Evolutionary conservation across 345 rosid species (phyloP), one percentile per base, ranked within the genome.

Genomic region (Iberis pinnata): DNA sequence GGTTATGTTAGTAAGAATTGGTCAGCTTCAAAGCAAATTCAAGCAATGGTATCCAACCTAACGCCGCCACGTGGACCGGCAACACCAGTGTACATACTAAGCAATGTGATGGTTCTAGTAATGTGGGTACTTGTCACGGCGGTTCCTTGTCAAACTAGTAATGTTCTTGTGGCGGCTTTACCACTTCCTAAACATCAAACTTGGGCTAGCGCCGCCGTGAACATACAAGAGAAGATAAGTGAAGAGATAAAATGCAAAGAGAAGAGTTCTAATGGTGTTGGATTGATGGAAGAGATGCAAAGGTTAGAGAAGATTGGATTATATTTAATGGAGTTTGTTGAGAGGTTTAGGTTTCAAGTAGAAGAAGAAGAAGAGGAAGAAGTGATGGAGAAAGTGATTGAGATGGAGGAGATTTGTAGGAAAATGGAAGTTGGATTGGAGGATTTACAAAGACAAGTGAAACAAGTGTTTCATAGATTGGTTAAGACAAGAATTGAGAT

Each of bases 191-290:
- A 78, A 61, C 89, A 93, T 12, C 53, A 79, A 53, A 60, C 18
- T 10, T 93, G 99, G 95, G 95, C 95, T 2, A 79, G 79, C 6
- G 60, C 81, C 29, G 61, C 86, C 33, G 68, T 70, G 4, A 74
- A 48, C n/a, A 57, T 93, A 26, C 86, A 78, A 36, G 97, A 93
- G 68, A 88, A 76, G 73, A 72, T 93, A 9, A 81, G 82, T 4
- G 99, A 86, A 37, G 99, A 88, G 65, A 76, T 90, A 81, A 93
- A 88, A 82, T 76, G 62, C 78, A 88, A 88, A 73, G 99, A 88
- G 75, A 93, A 83, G 76, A 82, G 80, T 49, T 79, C 26, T 39
- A 65, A 66, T 19, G 45, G 60, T 42, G 63, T 77, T 2, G 75
- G 57, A 6, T 56, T 93, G 80, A 71, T 82, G 35, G 92, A 82